Conservation (phyloP, 345 rosid species). For the Erucastrum elatum region DNA sequence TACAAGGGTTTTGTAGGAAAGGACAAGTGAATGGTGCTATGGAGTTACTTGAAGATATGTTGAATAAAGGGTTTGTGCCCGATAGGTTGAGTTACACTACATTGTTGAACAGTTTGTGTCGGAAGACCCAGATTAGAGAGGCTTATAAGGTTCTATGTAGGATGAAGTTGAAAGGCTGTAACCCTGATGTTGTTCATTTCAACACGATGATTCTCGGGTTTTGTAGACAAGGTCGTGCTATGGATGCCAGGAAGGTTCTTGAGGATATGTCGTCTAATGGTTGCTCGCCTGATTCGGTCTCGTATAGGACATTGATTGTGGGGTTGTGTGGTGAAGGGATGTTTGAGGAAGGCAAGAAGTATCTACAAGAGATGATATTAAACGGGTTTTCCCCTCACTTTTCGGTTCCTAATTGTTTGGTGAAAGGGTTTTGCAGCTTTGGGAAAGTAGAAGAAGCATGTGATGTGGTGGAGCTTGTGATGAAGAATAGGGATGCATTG, state of each 20-base stretch:
- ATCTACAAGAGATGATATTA: constrained; percentile 56
- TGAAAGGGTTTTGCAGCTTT: constrained; percentile 60
- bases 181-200: constrained; percentile 88
- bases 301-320: constrained; percentile 73
- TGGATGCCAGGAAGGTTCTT: constrained; percentile 80
- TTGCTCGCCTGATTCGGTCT: constrained; percentile 72
- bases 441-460: constrained; percentile 76
- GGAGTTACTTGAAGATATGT: constrained; percentile 80
- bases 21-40: constrained; percentile 76
- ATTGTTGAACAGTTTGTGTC: constrained; percentile 80
- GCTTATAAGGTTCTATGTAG: constrained; percentile 62
- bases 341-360: constrained; percentile 68
- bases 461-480: constrained; percentile 53
- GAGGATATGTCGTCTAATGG: constrained; percentile 72
- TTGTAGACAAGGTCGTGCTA: constrained; percentile 69
- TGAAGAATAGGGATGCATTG: constrained; percentile 57
- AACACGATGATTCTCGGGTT: constrained; percentile 77
- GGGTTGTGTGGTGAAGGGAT: constrained; percentile 79
- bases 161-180: constrained; percentile 87
- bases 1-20: constrained; percentile 87
- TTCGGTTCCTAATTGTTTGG: constrained; percentile 60
- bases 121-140: constrained; percentile 71
- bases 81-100: constrained; percentile 80
- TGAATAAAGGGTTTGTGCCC: constrained; percentile 87
- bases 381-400: constrained; percentile 76